Evolutionary conservation across 352 stramenopile species (phyloP), one percentile per base, ranked within the genome.

Genomic region (Ophiocytium majus): DNA sequence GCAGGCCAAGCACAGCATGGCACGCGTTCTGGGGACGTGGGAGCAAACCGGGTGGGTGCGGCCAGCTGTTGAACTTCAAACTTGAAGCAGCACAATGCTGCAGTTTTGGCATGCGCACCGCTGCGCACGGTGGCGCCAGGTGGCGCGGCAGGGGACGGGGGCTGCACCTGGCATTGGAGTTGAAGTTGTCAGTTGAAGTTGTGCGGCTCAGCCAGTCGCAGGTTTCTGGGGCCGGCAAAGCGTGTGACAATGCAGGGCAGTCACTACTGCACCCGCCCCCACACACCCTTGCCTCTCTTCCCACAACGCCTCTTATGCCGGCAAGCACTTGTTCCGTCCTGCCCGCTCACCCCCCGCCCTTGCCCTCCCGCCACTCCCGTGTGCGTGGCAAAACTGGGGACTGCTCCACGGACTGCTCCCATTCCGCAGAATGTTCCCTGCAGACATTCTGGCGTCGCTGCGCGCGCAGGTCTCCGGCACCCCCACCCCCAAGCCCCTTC

Each of bases 401-500:
- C 23, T 71, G 23, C 28, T 23, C 28, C 19, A 71, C 23, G 28
- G 23, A 23, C 23, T 71, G 23, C 23, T 14, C 35, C 35, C 35
- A 5, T 14, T 14, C 35, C 35, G 32, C 66, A 78, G 66, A 5
- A 78, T 78, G 66, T 78, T 78, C 35, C 35, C 66, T 14, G 5
- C 32, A 14, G 35, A 43, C 35, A 10, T 78, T 10, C 66, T 78
- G 5, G 66, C 66, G 32, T 5, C 10, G 14, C 5, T 78, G 32
- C 32, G 66, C 32, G 66, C 66, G 32, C 66, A 78, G 5, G 66
- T 78, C 35, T 78, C 66, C 5, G 66, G 66, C 32, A 17, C 32
- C 35, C 66, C 66, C 35, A 78, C 66, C 66, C 66, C 66, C 35
- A 78, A 43, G 32, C 66, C 66, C 66, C 66, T 78, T 10, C 66